Percentiles rank a stretch among this genome's conserved stretches.
Evolutionary conservation across 495 filamentous ascomycete genomes (phyloP).

Genomic region (Saxophila tyrrhenica): DNA sequence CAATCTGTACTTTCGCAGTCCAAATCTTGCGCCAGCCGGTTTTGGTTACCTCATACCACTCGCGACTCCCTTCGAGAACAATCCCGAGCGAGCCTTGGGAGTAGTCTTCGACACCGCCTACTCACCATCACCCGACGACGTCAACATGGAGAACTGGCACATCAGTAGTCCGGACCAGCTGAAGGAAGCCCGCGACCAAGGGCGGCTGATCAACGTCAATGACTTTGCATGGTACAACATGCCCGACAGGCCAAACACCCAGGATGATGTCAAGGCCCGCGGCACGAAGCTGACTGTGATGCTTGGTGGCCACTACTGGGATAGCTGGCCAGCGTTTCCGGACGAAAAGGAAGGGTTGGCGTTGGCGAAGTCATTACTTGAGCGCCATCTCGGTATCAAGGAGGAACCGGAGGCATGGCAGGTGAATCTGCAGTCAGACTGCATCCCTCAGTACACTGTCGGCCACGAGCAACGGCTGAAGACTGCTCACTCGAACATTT

Average conservation of each 20-base stretch:
- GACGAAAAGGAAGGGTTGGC: constrained; percentile 48
- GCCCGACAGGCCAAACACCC: constrained; percentile 18
- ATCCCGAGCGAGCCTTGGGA: constrained; percentile 75
- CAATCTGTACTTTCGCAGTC: constrained; percentile 69
- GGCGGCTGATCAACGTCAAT: constrained; percentile 15
- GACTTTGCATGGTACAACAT: constrained; percentile 18
- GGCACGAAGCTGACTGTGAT: constrained; percentile 92
- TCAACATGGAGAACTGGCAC: constrained; percentile 11
- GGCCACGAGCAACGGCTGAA: constrained; percentile 59
- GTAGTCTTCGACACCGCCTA: constrained; percentile 83
- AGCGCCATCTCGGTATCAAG: constrained; percentile 61
- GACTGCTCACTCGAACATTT: constrained; percentile 43
- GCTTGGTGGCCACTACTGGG: constrained; percentile 92
- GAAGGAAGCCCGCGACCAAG: constrained; percentile 4
- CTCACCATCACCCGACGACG: constrained; percentile 20
- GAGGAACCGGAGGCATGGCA: constrained; percentile 44
- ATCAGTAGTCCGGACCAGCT: constrained; percentile 5
- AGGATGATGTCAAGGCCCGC: constrained; percentile 39
- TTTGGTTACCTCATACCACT: constrained; percentile 87
- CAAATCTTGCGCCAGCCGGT: constrained; percentile 53
- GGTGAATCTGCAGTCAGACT: constrained; percentile 56
- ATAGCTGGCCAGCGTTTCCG: constrained; percentile 47
- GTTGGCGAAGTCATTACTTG: constrained; percentile 57
- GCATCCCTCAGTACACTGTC: constrained; percentile 81
- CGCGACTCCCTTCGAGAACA: constrained; percentile 55